Conservation (phyloP, 2,329 filamentous ascomycete species). For the Botrytis pseudocinerea region DNA sequence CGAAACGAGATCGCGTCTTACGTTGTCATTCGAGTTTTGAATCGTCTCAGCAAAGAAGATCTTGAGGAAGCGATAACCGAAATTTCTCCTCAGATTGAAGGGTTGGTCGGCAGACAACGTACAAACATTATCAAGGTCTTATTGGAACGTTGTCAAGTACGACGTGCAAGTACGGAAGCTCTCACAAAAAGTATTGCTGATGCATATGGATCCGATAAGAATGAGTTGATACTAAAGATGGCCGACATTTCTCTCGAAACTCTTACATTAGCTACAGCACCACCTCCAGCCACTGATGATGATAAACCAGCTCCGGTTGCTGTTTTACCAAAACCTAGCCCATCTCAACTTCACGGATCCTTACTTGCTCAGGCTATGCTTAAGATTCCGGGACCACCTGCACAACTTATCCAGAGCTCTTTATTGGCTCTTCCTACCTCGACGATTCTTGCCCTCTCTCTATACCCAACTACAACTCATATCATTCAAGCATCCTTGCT, state of each 20-base stretch:
- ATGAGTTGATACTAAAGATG: slow-evolving; percentile 57
- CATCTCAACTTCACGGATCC: slow-evolving; percentile 74
- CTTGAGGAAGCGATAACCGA: slow-evolving; percentile 70
- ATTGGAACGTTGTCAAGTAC: slow-evolving; percentile 77
- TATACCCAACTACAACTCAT: slow-evolving; percentile 53
- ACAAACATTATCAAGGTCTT: slow-evolving; percentile 78
- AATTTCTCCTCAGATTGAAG: slow-evolving; percentile 71
- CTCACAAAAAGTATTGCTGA: slow-evolving; percentile 57
- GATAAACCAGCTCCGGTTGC: slow-evolving; percentile 35
- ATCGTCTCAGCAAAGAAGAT: slow-evolving; percentile 84
- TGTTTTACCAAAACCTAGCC: slow-evolving; percentile 39
- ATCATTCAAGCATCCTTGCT: slow-evolving; percentile 65
- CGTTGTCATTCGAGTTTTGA: slow-evolving; percentile 78
- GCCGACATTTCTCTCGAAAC: slow-evolving; percentile 55
- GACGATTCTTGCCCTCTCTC: slow-evolving; percentile 63
- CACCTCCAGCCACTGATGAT: slow-evolving; percentile 33
- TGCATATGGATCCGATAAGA: slow-evolving; percentile 53
- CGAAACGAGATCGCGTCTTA: slow-evolving; percentile 91
- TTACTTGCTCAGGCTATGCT: slow-evolving; percentile 81
- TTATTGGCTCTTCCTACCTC: slow-evolving; percentile 59
- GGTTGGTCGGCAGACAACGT: slow-evolving; percentile 72
- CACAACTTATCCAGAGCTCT: slow-evolving; percentile 72
- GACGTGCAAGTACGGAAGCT: slow-evolving; percentile 56
- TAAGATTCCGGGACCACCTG: slow-evolving; percentile 66
- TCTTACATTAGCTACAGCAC: slow-evolving; percentile 43